Percentiles rank a stretch among this genome's conserved stretches.
phyloP scores from a whole-genome alignment of 2,329 filamentous ascomycete genomes.

The Penicillium sp. region DNA sequence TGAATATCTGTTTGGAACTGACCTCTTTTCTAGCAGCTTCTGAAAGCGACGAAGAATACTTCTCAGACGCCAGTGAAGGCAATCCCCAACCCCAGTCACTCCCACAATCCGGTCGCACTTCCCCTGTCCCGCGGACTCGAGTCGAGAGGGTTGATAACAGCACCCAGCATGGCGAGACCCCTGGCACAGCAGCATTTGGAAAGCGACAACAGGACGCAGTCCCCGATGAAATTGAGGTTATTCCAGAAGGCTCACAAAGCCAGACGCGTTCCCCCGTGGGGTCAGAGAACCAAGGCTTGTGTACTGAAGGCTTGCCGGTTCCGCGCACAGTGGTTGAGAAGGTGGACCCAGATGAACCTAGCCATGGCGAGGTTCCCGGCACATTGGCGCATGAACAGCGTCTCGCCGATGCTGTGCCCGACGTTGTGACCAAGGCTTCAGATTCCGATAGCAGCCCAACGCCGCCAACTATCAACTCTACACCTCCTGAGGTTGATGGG shows the following conservation, averaged over 20 bases:
- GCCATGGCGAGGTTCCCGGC: slow-evolving; percentile 61
- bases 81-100: slow-evolving; percentile 33
- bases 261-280: slow-evolving; percentile 42
- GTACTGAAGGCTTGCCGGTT: slow-evolving; percentile 52
- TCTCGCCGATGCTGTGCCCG: slow-evolving; percentile 58
- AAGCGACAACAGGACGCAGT: slow-evolving; percentile 58
- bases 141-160: slow-evolving; percentile 61
- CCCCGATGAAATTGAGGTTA: slow-evolving; percentile 61
- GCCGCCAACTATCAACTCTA: slow-evolving; percentile 15
- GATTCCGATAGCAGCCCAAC: slow-evolving; percentile 34
- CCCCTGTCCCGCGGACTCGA: slow-evolving; percentile 59
- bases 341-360: slow-evolving; percentile 55
- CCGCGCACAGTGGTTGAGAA: slow-evolving; percentile 62
- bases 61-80: slow-evolving; percentile 64
- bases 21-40: slow-evolving; percentile 35
- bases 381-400: slow-evolving; percentile 57
- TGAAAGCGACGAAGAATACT: slow-evolving; percentile 59
- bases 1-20: not conserved
- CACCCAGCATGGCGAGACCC: slow-evolving; percentile 59
- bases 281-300: slow-evolving; percentile 42
- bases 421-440: slow-evolving; percentile 52
- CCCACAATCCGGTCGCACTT: slow-evolving; percentile 43
- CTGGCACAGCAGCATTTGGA: slow-evolving; percentile 60
- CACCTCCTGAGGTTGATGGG: slow-evolving; percentile 16
- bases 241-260: slow-evolving; percentile 45